phyloP scores from a whole-genome alignment of 768 basidiomycete species.

The Suillus sp. region DNA sequence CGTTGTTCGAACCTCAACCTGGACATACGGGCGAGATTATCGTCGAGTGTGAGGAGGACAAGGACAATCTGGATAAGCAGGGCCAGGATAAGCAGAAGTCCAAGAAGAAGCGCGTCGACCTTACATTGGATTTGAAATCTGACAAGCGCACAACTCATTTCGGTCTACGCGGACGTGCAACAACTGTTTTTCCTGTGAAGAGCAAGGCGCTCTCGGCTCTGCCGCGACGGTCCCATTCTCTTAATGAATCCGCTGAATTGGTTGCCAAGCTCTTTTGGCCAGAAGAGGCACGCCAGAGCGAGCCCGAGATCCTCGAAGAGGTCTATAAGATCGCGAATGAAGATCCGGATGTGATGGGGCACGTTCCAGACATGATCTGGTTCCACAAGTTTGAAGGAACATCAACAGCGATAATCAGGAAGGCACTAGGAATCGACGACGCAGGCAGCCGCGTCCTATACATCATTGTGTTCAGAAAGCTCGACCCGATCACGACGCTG shows the following conservation, averaged over 20 bases:
- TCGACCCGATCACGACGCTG: neutral
- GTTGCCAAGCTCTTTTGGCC: slow-evolving; percentile 10
- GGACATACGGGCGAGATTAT: neutral
- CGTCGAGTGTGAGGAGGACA: neutral
- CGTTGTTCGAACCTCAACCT: neutral
- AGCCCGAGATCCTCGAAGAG: neutral
- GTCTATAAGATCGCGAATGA: neutral
- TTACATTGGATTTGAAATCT: neutral
- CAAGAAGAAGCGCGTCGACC: neutral
- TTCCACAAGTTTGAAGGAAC: neutral
- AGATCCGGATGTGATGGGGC: neutral
- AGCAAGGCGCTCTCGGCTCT: neutral
- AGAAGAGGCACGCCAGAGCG: slow-evolving; percentile 1
- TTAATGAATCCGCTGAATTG: neutral
- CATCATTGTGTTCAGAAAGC: too few species aligned
- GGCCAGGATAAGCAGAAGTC: neutral
- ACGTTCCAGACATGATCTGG: slow-evolving; percentile 4
- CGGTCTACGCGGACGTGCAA: slow-evolving; percentile 2
- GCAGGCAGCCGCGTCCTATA: neutral
- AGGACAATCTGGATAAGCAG: neutral
- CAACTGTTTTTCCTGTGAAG: neutral
- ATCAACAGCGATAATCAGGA: neutral
- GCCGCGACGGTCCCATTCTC: neutral
- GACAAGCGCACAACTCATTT: neutral
- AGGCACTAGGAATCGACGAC: neutral